Evolutionary conservation across 2,329 filamentous ascomycete genomes (phyloP).

Genomic region (Aspergillus sojae): DNA sequence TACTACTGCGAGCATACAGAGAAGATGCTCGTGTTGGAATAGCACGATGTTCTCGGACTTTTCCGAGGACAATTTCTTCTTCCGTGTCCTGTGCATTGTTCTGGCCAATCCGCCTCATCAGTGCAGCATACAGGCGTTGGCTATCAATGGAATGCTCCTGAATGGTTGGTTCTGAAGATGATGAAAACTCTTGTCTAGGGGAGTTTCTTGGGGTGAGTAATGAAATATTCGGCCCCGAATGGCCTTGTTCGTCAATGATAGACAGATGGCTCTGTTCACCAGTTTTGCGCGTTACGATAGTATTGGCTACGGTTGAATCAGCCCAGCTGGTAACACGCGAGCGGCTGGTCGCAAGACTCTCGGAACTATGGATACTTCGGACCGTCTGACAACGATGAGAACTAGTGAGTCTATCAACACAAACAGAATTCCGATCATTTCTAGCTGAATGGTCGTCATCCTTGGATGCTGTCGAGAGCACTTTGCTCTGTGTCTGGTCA

Average conservation of each 20-base stretch:
- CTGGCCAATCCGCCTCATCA: constrained; percentile 45
- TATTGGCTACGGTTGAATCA: constrained; percentile 48
- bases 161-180: constrained; percentile 14
- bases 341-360: constrained; percentile 37
- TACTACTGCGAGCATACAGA: constrained; percentile 26
- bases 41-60: constrained; percentile 33
- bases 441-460: constrained; percentile 11
- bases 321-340: constrained; percentile 55
- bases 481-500: constrained; percentile 14
- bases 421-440: background rate
- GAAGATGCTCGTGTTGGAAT: constrained; percentile 34
- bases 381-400: constrained; percentile 23
- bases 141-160: constrained; percentile 35
- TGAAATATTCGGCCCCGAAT: constrained; percentile 15
- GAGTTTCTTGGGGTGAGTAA: background rate
- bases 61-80: constrained; percentile 31
- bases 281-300: constrained; percentile 36
- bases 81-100: constrained; percentile 20
- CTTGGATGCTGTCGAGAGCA: background rate
- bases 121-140: constrained; percentile 46
- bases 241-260: constrained; percentile 47
- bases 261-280: constrained; percentile 43
- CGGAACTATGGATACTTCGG: constrained; percentile 31
- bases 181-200: constrained; percentile 19
- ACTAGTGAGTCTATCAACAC: background rate